Base-by-base conservation (phyloP, 2,329 filamentous ascomycete species). In the Colletotrichum sp. region DNA sequence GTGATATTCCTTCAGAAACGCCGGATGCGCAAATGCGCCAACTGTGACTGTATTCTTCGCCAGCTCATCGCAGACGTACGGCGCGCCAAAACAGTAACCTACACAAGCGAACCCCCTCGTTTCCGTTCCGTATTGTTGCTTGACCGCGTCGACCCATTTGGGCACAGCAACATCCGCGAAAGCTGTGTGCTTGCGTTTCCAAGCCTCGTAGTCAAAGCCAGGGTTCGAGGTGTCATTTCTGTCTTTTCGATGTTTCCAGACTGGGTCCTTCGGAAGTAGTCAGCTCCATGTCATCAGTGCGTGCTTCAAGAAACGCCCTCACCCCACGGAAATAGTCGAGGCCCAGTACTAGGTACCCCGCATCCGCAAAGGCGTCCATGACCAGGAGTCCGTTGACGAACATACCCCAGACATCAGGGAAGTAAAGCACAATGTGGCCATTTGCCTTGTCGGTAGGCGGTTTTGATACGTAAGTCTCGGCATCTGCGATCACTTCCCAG, bases 121-220 rank as follows among this genome's bases (percentile, higher is more conserved):
- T 10, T 78, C 55, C 13, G 79, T 80, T 21, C 83, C 84, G 71
- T 84, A 87, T 65, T 80, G 73, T n/a, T 76, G 61, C 61, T 82
- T 83, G 34, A 86, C 85, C 3, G 83, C 84, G 8, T 82, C 80
- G 2, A 83, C 82, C 88, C 88, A 89, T 67, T 80, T 80, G 1
- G 87, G 87, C 1, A 88, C 85, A n/a, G 82, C 82, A 36, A 83
- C 83, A 12, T 83, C 79, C 0, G 88, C 87, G 77, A 86, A 88
- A 5, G 78, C 77, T 10, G 78, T 82, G 73, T 89, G 85, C 79
- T 88, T 89, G 32, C 70, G 56, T 73, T 86, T 86, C 88, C 88
- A 89, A 5, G 86, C 87, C 48, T 85, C 84, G 30, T 84, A 87
- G 79, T 89, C 87, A 74, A 90, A 90, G 43, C 78, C 81, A 6